Percentiles rank a stretch among this genome's conserved stretches.
phyloP scores from a whole-genome alignment of 2,329 filamentous ascomycete species.

The Aureobasidium vineae region DNA sequence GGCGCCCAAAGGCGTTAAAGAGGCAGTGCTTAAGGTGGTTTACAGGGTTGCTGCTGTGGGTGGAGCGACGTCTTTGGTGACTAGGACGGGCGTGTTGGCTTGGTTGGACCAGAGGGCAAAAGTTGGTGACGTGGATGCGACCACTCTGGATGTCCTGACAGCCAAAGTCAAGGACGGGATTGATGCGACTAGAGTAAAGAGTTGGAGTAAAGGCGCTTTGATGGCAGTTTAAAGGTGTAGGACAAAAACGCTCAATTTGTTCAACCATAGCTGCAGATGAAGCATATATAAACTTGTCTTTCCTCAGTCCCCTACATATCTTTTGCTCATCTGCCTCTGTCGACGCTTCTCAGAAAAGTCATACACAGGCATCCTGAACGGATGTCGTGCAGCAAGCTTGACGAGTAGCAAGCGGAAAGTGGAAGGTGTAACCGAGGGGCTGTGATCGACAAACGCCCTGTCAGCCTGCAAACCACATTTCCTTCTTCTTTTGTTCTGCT shows the following conservation, averaged over 20 bases:
- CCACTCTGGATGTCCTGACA: constrained; percentile 56
- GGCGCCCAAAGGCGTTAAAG: constrained; percentile 55
- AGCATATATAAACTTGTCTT: too few relatives aligned
- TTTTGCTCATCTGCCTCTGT: too few relatives aligned
- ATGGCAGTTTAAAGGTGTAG: not conserved
- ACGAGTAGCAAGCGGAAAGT: not conserved
- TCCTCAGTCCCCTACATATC: too few relatives aligned
- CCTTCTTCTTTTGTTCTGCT: not conserved
- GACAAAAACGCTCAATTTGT: too few relatives aligned
- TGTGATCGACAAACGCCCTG: constrained; percentile 3
- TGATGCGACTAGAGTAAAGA: constrained; percentile 53
- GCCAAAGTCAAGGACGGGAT: constrained; percentile 62
- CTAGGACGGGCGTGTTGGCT: constrained; percentile 68
- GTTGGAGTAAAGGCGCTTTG: not conserved
- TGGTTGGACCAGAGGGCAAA: constrained; percentile 68
- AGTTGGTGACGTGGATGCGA: constrained; percentile 49
- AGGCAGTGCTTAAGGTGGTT: constrained; percentile 61
- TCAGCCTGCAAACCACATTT: constrained; percentile 4
- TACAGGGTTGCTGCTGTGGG: constrained; percentile 66
- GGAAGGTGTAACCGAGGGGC: not conserved
- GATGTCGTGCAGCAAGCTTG: constrained; percentile 3
- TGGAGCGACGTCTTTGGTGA: constrained; percentile 73
- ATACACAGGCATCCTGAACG: not conserved
- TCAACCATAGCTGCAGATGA: too few relatives aligned
- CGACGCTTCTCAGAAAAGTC: too few relatives aligned